These are phyloP conservation scores for Candida takata DNA, from an alignment of 805 yeast species.

Conservation along the genomic window DNA sequence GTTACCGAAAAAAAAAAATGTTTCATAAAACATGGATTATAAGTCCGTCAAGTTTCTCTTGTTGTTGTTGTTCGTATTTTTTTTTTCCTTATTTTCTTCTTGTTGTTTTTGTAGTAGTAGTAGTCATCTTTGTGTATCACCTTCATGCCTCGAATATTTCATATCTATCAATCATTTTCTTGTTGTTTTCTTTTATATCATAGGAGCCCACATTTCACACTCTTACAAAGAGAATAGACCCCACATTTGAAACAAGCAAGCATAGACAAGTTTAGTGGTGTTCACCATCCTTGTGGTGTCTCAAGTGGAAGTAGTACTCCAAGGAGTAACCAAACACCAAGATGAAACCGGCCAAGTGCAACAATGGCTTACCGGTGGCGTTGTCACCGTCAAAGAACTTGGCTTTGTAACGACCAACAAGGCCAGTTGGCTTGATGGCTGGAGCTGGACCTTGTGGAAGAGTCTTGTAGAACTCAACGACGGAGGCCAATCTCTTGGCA, in stretches of 20 bases:
- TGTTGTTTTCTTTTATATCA: too few species aligned
- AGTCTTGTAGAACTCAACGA: slow-evolving; percentile 91
- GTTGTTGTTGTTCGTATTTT: too few species aligned
- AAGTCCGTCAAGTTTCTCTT: too few species aligned
- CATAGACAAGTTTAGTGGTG: slow-evolving; percentile 1
- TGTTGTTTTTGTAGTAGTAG: too few species aligned
- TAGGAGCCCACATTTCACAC: too few species aligned
- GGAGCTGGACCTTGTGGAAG: slow-evolving; percentile 93
- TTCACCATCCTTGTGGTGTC: slow-evolving; percentile 44
- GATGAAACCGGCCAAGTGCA: slow-evolving; percentile 67
- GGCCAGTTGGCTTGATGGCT: slow-evolving; percentile 59
- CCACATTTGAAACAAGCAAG: too few species aligned
- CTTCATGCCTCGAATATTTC: too few species aligned
- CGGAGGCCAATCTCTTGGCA: slow-evolving; percentile 94
- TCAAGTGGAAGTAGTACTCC: slow-evolving; percentile 89
- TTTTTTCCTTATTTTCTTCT: too few species aligned
- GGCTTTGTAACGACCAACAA: slow-evolving; percentile 74
- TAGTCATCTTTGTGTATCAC: too few species aligned
- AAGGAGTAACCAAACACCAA: slow-evolving; percentile 77
- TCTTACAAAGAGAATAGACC: too few species aligned
- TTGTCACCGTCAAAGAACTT: slow-evolving; percentile 80
- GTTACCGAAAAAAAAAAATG: neutral
- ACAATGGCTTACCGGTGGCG: slow-evolving; percentile 75
- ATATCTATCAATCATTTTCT: too few species aligned
- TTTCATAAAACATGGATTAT: neutral